Percentiles rank a stretch among this genome's conserved stretches.
Conservation (phyloP, 305 asterid genomes). For the Fraxinus paxiana region DNA sequence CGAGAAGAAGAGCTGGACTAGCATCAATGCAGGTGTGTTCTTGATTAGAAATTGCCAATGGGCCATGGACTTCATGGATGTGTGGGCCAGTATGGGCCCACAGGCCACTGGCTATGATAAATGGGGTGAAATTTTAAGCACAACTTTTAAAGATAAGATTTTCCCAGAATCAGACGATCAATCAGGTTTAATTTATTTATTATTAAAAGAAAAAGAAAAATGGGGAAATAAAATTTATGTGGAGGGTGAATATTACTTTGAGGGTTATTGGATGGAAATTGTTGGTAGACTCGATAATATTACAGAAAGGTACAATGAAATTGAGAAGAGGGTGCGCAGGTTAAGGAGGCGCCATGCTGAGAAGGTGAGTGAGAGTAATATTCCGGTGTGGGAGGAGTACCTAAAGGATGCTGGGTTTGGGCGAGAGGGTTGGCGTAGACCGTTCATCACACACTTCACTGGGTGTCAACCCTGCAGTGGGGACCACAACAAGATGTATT, state of each 20-base stretch:
- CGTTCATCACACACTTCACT: constrained; percentile 91
- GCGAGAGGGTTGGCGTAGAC: constrained; percentile 73
- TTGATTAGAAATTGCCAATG: constrained; percentile 79
- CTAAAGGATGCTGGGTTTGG: constrained; percentile 67
- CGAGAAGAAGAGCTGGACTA: constrained; percentile 72
- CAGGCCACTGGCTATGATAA: constrained; percentile 57
- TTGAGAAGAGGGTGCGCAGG: constrained; percentile 42
- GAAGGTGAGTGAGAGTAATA: constrained; percentile 63
- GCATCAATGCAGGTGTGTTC: constrained; percentile 88
- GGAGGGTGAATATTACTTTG: constrained; percentile 64
- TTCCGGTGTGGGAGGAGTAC: constrained; percentile 52
- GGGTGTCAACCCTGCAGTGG: constrained; percentile 99
- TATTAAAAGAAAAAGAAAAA: constrained; percentile 57
- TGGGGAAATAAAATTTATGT: constrained; percentile 66
- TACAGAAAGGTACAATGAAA: constrained; percentile 38
- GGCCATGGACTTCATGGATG: constrained; percentile 80
- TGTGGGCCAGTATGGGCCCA: constrained; percentile 92
- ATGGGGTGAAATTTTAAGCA: constrained; percentile 63
- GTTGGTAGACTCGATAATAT: constrained; percentile 58
- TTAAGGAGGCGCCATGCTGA: constrained; percentile 79
- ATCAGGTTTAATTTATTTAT: constrained; percentile 60
- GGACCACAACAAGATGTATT: constrained; percentile 68
- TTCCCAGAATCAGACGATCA: constrained; percentile 87
- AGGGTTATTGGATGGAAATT: constrained; percentile 90
- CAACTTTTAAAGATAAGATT: constrained; percentile 57